phyloP scores from a whole-genome alignment of 2,329 filamentous ascomycete genomes.

The Orbilia brochopaga region DNA sequence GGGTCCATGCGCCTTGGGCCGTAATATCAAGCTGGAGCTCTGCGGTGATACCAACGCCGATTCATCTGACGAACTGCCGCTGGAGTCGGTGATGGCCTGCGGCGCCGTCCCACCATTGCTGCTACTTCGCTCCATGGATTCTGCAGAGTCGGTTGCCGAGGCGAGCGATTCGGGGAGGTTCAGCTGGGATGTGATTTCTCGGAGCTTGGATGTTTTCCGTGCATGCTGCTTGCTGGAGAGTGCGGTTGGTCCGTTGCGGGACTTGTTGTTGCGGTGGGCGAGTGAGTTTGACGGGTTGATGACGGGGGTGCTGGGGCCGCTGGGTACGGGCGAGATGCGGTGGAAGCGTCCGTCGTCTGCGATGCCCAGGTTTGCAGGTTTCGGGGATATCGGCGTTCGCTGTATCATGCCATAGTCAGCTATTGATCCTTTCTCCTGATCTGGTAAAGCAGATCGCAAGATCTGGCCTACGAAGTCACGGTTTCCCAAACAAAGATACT shows the following conservation, averaged over 20 bases:
- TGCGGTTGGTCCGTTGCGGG: constrained; percentile 6
- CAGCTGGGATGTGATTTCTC: constrained; percentile 38
- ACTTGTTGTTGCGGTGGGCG: constrained; percentile 16
- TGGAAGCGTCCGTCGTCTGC: constrained; percentile 43
- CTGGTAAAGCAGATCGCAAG: too few species aligned
- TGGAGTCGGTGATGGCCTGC: constrained; percentile 25
- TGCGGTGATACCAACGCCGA: constrained; percentile 19
- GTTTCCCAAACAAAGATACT: neutral
- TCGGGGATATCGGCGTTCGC: constrained; percentile 41
- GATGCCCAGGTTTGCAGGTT: constrained; percentile 27
- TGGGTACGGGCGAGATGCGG: constrained; percentile 42
- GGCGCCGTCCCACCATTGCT: constrained; percentile 2
- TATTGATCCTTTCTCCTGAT: too few species aligned
- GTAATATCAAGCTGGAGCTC: constrained; percentile 44
- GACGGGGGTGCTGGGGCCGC: constrained; percentile 32
- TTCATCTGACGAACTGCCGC: constrained; percentile 22
- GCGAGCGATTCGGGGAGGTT: constrained; percentile 30
- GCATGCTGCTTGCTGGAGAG: constrained; percentile 32
- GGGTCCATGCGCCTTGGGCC: constrained; percentile 19
- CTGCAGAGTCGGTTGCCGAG: neutral
- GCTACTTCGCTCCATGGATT: constrained; percentile 11
- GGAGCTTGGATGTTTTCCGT: constrained; percentile 34
- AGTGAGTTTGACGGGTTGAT: constrained; percentile 32
- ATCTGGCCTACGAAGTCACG: too few species aligned
- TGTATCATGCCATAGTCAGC: too few species aligned